Conservation (phyloP, 176 grass and related monocot species). For the Metroxylon sagu region DNA sequence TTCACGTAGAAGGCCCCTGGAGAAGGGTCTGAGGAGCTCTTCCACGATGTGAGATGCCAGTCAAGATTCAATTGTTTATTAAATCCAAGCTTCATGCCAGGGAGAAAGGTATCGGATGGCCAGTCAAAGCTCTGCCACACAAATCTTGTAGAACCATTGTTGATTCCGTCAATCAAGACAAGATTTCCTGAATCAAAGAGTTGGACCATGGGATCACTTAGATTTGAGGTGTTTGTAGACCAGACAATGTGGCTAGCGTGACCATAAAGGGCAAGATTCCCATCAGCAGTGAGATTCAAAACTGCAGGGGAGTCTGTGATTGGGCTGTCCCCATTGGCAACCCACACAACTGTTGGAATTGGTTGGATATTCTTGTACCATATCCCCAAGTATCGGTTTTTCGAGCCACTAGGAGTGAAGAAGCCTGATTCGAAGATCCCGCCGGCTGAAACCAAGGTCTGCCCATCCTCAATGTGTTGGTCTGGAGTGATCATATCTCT, state of each 20-base stretch:
- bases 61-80: conserved; percentile 32
- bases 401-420: not conserved
- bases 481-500: not conserved
- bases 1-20: conserved; percentile 19
- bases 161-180: conserved; percentile 10
- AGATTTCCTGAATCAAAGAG: conserved; percentile 41
- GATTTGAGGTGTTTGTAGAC: not conserved
- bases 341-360: not conserved
- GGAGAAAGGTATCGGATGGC: conserved; percentile 35
- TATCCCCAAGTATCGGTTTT: not conserved
- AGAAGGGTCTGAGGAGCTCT: conserved; percentile 25
- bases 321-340: not conserved
- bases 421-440: not conserved
- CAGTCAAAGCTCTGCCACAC: conserved; percentile 56
- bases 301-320: not conserved
- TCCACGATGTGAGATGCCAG: conserved; percentile 31
- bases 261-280: not conserved
- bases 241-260: not conserved
- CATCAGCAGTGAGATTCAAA: not conserved
- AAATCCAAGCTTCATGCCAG: conserved; percentile 38
- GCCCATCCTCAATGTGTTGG: not conserved
- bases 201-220: conserved; percentile 8
- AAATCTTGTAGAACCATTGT: conserved; percentile 23
- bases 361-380: not conserved
- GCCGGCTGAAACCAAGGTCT: not conserved